Evolutionary conservation across 2,329 filamentous ascomycete species (phyloP).

Genomic region (Colletotrichum brevisporum): DNA sequence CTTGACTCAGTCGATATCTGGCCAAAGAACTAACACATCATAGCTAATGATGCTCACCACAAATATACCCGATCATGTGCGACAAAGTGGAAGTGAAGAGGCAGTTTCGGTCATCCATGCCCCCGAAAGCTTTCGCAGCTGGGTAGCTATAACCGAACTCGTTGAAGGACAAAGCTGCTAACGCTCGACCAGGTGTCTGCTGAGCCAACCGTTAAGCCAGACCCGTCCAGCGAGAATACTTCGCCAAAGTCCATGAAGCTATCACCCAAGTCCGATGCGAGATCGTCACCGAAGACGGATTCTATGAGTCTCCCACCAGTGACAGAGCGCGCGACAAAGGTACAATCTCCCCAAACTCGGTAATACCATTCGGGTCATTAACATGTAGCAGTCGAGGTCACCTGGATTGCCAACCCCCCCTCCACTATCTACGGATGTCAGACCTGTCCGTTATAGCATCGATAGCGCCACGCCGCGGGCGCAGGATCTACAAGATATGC

Average conservation of each 20-base stretch:
- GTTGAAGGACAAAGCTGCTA: conserved; percentile 38
- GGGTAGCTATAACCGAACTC: conserved; percentile 68
- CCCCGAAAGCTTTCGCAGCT: conserved; percentile 84
- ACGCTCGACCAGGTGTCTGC: conserved; percentile 56
- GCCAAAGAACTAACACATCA: background rate
- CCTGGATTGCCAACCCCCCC: conserved; percentile 72
- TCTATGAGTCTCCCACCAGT: conserved; percentile 53
- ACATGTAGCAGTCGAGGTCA: conserved; percentile 48
- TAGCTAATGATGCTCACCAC: conserved; percentile 70
- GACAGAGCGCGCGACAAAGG: conserved; percentile 54
- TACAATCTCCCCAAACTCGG: conserved; percentile 42
- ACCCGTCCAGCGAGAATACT: conserved; percentile 51
- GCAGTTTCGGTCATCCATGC: conserved; percentile 93
- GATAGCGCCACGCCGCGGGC: conserved; percentile 84
- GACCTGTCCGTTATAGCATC: conserved; percentile 74
- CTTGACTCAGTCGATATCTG: background rate
- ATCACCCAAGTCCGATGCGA: conserved; percentile 35
- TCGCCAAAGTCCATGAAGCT: conserved; percentile 54
- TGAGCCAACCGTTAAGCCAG: conserved; percentile 54
- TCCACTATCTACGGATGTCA: conserved; percentile 81
- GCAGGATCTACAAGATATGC: conserved; percentile 84
- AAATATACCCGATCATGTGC: conserved; percentile 69
- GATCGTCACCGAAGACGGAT: conserved; percentile 55
- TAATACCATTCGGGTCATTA: background rate
- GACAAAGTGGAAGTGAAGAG: conserved; percentile 78